Percentiles rank a stretch among this genome's conserved stretches.
phyloP scores from a whole-genome alignment of 192 early-diverging fungal genomes.

The Spizellomyces punctatus region DNA sequence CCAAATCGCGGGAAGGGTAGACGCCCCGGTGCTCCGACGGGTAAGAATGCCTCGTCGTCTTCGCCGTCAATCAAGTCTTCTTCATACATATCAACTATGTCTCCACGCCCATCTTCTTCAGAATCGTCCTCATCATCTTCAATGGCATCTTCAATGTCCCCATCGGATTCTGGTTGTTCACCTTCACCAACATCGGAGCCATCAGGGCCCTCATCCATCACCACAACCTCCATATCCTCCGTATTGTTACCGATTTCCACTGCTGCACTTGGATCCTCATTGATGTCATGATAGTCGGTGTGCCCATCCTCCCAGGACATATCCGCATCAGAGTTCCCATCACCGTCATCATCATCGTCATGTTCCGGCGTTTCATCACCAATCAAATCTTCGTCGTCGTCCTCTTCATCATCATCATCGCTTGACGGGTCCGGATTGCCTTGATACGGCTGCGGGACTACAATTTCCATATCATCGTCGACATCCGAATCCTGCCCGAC shows the following conservation, averaged over 20 bases:
- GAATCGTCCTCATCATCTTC: conserved; percentile 60
- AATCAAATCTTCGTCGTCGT: conserved; percentile 44
- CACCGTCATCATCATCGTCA: conserved; percentile 53
- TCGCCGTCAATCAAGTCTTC: not conserved
- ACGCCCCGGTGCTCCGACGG: not conserved
- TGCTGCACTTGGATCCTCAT: not conserved
- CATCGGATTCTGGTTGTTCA: conserved; percentile 30
- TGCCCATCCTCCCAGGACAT: conserved; percentile 39
- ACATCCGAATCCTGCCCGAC: conserved; percentile 43
- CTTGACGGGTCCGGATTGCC: conserved; percentile 40
- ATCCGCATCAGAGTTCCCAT: conserved; percentile 58
- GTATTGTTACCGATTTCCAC: too few species aligned
- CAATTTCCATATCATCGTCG: conserved; percentile 64
- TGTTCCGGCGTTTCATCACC: conserved; percentile 39
- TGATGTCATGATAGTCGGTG: conserved; percentile 44
- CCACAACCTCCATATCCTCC: too few species aligned
- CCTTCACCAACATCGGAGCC: conserved; percentile 14
- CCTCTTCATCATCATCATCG: conserved; percentile 53
- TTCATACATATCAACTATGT: conserved; percentile 3
- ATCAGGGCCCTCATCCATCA: not conserved
- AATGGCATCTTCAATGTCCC: conserved; percentile 37
- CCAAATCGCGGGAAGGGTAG: not conserved
- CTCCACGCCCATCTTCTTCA: conserved; percentile 56
- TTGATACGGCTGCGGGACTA: conserved; percentile 56
- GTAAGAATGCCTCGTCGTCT: not conserved